phyloP scores from a whole-genome alignment of 768 basidiomycete species.

The Lactarius quietus region DNA sequence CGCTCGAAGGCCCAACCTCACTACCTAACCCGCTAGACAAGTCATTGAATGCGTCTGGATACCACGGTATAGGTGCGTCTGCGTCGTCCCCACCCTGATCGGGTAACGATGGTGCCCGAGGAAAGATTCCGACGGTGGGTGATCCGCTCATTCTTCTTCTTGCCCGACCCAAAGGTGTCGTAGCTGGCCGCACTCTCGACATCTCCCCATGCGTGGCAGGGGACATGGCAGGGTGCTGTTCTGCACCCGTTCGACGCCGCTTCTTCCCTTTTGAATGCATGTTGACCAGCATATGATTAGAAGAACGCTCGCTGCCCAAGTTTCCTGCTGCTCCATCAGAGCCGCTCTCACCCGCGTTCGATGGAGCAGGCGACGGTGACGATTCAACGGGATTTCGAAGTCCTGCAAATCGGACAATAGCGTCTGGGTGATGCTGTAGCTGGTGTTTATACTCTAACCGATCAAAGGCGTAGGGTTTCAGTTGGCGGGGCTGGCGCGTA shows the following conservation, averaged over 20 bases:
- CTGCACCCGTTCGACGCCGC: not conserved
- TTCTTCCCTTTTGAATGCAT: conserved; percentile 8
- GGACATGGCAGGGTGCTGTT: not conserved
- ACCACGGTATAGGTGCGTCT: not conserved
- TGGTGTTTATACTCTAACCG: conserved; percentile 47
- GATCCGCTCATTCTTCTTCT: not conserved
- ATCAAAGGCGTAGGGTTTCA: conserved; percentile 61
- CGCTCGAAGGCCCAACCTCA: conserved; percentile 1
- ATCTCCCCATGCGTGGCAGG: not conserved
- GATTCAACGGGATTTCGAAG: conserved; percentile 30
- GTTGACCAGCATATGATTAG: not conserved
- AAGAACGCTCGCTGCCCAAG: not conserved
- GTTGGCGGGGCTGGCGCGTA: conserved; percentile 49
- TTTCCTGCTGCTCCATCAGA: not conserved
- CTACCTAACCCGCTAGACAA: conserved; percentile 4
- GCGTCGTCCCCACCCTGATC: not conserved
- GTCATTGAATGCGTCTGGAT: conserved; percentile 16
- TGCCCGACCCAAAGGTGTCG: not conserved
- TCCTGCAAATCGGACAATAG: conserved; percentile 53
- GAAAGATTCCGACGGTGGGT: too few relatives aligned
- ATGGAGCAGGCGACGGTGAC: conserved; percentile 8
- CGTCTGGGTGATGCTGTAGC: conserved; percentile 57
- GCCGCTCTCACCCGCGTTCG: conserved; percentile 1
- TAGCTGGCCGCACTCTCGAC: not conserved
- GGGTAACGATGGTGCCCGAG: not conserved